Evolutionary conservation across 1,139 yeast genomes (phyloP).

Genomic region (Yamadazyma dushanensis): DNA sequence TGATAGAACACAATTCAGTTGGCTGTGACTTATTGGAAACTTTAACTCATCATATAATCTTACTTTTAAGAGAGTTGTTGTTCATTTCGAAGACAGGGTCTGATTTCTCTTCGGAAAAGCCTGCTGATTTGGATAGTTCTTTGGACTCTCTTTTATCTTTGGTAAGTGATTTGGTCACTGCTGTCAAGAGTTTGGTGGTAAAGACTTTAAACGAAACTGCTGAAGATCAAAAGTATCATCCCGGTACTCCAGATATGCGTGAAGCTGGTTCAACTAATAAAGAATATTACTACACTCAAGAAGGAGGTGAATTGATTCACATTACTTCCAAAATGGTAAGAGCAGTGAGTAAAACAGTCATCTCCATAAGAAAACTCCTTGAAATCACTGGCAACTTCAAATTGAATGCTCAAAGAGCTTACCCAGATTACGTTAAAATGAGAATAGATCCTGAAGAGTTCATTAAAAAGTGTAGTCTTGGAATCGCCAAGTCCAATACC

Average conservation of each 20-base stretch:
- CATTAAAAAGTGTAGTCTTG: constrained; percentile 60
- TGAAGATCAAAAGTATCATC: constrained; percentile 22
- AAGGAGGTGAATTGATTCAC: constrained; percentile 64
- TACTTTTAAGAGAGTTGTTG: constrained; percentile 61
- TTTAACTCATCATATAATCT: constrained; percentile 65
- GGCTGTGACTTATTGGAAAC: constrained; percentile 70
- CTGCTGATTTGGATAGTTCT: constrained; percentile 52
- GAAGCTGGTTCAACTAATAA: constrained; percentile 11
- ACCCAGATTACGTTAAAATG: constrained; percentile 67
- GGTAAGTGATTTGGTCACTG: constrained; percentile 65
- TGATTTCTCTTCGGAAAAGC: constrained; percentile 40
- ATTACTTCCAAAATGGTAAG: constrained; percentile 66
- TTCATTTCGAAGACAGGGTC: constrained; percentile 61
- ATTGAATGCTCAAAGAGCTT: constrained; percentile 61
- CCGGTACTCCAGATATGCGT: constrained; percentile 9
- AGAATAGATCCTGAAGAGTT: constrained; percentile 64
- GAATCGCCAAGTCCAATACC: constrained; percentile 51
- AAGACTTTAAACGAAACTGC: constrained; percentile 47
- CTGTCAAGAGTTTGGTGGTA: constrained; percentile 62
- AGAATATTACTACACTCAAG: constrained; percentile 58
- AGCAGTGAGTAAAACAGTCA: constrained; percentile 51
- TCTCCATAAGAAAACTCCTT: constrained; percentile 40
- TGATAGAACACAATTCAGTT: constrained; percentile 68
- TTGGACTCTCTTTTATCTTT: constrained; percentile 57
- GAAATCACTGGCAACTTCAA: constrained; percentile 72